Percentiles rank a stretch among this genome's conserved stretches.
phyloP scores from a whole-genome alignment of 768 basidiomycete genomes.

The Tylopilus vinaceipallidus region DNA sequence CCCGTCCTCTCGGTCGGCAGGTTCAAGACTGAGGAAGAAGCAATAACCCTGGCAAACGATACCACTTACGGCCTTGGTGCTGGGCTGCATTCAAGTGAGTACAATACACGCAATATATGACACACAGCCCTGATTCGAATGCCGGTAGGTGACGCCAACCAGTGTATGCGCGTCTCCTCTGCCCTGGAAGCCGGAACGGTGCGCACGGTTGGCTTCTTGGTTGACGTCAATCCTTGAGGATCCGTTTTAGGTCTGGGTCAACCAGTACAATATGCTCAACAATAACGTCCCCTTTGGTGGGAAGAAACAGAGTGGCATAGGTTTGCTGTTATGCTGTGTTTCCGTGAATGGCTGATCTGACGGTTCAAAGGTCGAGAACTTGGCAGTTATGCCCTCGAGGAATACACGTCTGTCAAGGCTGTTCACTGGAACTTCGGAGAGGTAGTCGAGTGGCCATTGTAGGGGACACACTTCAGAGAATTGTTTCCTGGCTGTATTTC shows the following conservation, averaged over 20 bases:
- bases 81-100: conserved; percentile 82
- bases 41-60: conserved; percentile 79
- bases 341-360: conserved; percentile 9
- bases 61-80: conserved; percentile 91
- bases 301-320: conserved; percentile 89
- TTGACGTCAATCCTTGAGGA: conserved; percentile 4
- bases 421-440: conserved; percentile 89
- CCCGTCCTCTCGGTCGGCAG: conserved; percentile 83
- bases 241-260: conserved; percentile 75
- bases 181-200: conserved; percentile 89
- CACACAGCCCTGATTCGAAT: conserved; percentile 4
- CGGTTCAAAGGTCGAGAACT: conserved; percentile 73
- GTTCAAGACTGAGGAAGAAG: conserved; percentile 88
- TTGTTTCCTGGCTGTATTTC: not conserved
- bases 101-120: not conserved
- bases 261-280: conserved; percentile 80
- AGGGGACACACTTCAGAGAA: too few species aligned
- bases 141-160: conserved; percentile 68
- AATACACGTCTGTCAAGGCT: conserved; percentile 81
- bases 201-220: conserved; percentile 23
- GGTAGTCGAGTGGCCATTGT: conserved; percentile 76
- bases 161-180: conserved; percentile 86
- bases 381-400: conserved; percentile 79
- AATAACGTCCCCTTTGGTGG: conserved; percentile 96
- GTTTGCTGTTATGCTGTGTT: conserved; percentile 35